These are phyloP conservation scores for Hanseniaspora vineae DNA, from an alignment of 805 yeast species.

Conservation along the genomic window DNA sequence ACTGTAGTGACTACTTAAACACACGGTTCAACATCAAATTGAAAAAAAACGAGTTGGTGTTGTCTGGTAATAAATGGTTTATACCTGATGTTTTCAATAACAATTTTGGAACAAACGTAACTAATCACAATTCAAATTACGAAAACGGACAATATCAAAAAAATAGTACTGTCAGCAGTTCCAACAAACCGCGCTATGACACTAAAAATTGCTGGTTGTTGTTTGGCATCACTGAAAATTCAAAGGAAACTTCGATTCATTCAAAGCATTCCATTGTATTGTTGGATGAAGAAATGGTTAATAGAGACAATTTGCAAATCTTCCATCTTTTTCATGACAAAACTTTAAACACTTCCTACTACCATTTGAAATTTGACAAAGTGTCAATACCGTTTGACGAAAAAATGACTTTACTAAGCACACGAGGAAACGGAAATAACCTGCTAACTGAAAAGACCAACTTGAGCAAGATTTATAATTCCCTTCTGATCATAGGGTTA, in stretches of 20 bases:
- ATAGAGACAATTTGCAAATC: slow-evolving; percentile 1
- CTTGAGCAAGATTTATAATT: slow-evolving; percentile 61
- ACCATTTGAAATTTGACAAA: slow-evolving; percentile 40
- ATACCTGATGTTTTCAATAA: slow-evolving; percentile 46
- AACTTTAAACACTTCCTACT: slow-evolving; percentile 40
- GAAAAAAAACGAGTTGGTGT: slow-evolving; percentile 24
- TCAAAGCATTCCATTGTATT: slow-evolving; percentile 44
- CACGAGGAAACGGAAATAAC: slow-evolving; percentile 49
- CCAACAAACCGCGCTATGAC: no score
- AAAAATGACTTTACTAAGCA: slow-evolving; percentile 24
- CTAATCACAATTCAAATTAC: slow-evolving; percentile 6
- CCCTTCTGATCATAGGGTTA: slow-evolving; percentile 51
- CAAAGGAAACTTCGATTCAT: slow-evolving; percentile 22
- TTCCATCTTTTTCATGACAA: slow-evolving; percentile 31
- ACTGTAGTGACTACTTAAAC: slow-evolving; percentile 52
- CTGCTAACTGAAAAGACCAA: slow-evolving; percentile 53
- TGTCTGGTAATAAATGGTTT: slow-evolving; percentile 58
- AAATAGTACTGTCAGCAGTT: no score
- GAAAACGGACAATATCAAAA: not conserved
- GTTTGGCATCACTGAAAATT: slow-evolving; percentile 19
- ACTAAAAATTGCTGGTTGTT: slow-evolving; percentile 18
- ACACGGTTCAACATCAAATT: slow-evolving; percentile 34
- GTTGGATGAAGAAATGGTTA: slow-evolving; percentile 24
- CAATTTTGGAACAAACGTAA: slow-evolving; percentile 34
- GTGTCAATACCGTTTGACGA: slow-evolving; percentile 29